phyloP scores from a whole-genome alignment of 306 rosid genomes.

The Comarum palustre region DNA sequence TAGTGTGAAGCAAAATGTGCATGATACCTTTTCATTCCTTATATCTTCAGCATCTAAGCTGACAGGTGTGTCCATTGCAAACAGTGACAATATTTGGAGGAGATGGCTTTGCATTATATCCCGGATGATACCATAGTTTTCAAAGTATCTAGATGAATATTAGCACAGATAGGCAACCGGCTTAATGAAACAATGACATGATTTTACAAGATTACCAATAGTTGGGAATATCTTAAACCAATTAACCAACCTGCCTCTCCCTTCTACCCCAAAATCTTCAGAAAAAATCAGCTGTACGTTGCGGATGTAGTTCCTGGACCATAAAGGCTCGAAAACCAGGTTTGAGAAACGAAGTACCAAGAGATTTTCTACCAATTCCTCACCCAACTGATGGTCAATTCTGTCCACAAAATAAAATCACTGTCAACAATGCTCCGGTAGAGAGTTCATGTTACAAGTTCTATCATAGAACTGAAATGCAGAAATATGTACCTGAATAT shows the following conservation, averaged over 20 bases:
- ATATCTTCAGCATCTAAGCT: conserved; percentile 95
- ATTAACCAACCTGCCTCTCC: conserved; percentile 81
- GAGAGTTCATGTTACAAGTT: not conserved
- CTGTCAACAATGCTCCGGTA: not conserved
- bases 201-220: not conserved
- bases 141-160: conserved; percentile 56
- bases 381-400: conserved; percentile 97
- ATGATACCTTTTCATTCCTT: conserved; percentile 80
- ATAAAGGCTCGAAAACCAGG: conserved; percentile 87
- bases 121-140: conserved; percentile 87
- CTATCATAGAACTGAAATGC: not conserved
- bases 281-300: conserved; percentile 90
- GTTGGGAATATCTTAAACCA: not conserved
- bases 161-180: not conserved
- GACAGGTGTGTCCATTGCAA: conserved; percentile 98
- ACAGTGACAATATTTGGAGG: conserved; percentile 83
- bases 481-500: conserved; percentile 67
- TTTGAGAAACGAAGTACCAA: conserved; percentile 96
- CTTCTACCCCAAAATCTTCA: conserved; percentile 95
- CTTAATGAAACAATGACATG: not conserved
- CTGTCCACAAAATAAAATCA: conserved; percentile 27
- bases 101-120: conserved; percentile 98
- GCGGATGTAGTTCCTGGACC: conserved; percentile 90
- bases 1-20: not conserved
- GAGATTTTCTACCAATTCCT: conserved; percentile 94